phyloP scores from a whole-genome alignment of 2,329 filamentous ascomycete species.

The Nothophoma quercina region DNA sequence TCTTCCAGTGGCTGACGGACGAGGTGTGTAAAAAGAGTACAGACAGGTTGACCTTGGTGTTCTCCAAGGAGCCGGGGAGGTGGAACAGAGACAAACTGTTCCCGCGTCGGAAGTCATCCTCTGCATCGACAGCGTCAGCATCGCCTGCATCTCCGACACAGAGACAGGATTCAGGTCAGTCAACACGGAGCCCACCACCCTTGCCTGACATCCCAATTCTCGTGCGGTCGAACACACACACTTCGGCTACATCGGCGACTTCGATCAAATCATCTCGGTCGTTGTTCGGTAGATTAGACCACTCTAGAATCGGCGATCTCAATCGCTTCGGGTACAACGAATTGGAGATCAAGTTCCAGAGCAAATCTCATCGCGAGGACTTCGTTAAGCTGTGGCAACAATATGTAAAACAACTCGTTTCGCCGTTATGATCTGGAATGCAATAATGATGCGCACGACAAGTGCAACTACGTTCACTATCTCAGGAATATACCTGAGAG shows the following conservation, averaged over 20 bases:
- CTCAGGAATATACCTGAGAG: background rate
- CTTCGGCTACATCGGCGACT: slow-evolving; percentile 20
- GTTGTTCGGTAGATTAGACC: background rate
- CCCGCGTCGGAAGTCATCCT: slow-evolving; percentile 31
- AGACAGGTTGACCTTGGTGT: slow-evolving; percentile 33
- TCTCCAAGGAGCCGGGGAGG: slow-evolving; percentile 40
- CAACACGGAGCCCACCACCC: slow-evolving; percentile 13
- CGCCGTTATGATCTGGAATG: background rate
- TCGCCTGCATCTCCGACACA: background rate
- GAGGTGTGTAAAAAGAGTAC: slow-evolving; percentile 30
- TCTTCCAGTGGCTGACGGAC: slow-evolving; percentile 40
- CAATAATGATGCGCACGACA: background rate
- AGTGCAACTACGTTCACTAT: background rate
- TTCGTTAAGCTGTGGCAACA: slow-evolving; percentile 40
- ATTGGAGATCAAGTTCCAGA: slow-evolving; percentile 39
- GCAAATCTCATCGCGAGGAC: slow-evolving; percentile 33
- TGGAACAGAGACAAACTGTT: slow-evolving; percentile 38
- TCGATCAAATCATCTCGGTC: slow-evolving; percentile 22
- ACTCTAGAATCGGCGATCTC: slow-evolving; percentile 17
- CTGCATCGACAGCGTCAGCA: background rate
- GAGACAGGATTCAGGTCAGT: slow-evolving; percentile 4
- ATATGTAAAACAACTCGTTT: slow-evolving; percentile 26
- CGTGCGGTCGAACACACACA: slow-evolving; percentile 17
- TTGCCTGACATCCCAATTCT: slow-evolving; percentile 20
- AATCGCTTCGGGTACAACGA: slow-evolving; percentile 40